Conservation (phyloP, 108 stramenopile genomes). For the Skeletonema menzelii region DNA sequence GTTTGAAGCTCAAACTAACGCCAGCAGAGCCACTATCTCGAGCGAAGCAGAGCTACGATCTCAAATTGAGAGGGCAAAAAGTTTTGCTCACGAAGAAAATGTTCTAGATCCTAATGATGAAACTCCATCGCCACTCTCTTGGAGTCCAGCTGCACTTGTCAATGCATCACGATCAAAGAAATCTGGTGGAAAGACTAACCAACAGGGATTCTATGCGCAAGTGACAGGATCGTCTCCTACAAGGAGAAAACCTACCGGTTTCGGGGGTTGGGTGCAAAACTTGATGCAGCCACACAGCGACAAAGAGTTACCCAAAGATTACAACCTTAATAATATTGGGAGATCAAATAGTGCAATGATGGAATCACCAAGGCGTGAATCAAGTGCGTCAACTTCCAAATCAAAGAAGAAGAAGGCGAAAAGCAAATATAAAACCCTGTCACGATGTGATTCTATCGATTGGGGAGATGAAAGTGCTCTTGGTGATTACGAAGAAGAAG, state of each 20-base stretch:
- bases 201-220: constrained; percentile 30
- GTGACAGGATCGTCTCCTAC: background rate
- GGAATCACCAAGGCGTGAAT: background rate
- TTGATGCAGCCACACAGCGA: constrained; percentile 2
- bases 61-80: background rate
- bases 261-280: constrained; percentile 7
- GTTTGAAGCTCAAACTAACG: constrained; percentile 2
- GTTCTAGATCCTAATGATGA: constrained; percentile 28
- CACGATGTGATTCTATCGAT: constrained; percentile 19
- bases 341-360: background rate
- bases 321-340: constrained; percentile 29
- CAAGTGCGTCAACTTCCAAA: background rate
- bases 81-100: constrained; percentile 9
- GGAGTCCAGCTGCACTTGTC: constrained; percentile 40
- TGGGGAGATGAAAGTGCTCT: constrained; percentile 41
- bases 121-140: constrained; percentile 9
- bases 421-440: background rate
- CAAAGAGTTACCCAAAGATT: constrained; percentile 9
- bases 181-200: constrained; percentile 22
- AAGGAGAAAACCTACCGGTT: background rate
- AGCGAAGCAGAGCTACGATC: background rate
- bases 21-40: background rate
- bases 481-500: constrained; percentile 4
- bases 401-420: constrained; percentile 2
- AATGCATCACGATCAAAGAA: constrained; percentile 16